Base-by-base conservation (phyloP, 176 grass and related monocot genomes). In the Thinopyrum elongatum region DNA sequence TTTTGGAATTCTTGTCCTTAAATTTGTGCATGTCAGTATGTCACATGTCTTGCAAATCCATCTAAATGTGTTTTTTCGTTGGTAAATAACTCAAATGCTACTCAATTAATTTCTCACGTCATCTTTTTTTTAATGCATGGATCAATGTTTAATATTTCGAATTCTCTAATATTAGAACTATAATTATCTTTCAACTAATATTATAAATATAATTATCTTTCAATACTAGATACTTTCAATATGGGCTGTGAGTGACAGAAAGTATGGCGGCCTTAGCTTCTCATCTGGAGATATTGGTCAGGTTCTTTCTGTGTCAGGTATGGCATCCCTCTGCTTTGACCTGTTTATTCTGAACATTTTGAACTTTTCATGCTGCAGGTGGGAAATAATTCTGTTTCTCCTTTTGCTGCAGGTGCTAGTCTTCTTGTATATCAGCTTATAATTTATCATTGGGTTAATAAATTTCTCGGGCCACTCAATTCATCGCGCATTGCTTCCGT, bases 241-340 rank as follows among this genome's bases (percentile, higher is more conserved):
- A 76, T 95, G 93, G 93, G 83, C 91, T 30, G 90, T 86, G 30
- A 95, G 91, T 44, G 83, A 86, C 35, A 90, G 63, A 84, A 95
- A 75, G 26, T 91, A 90, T 58, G 93, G 93, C 23, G 93, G 93
- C 41, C 87, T 95, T 73, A 91, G 76, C 75, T 95, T 95, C 81
- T 88, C 90, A 77, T 80, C 89, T 53, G 87, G 70, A 73, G 81
- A 95, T 53, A 47, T 88, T 93, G 84, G 85, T 86, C 7, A 95
- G 42, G 85, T 93, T 93, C 86, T 97, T 88, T 89, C 90, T 35
- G 41, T 84, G 76, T 86, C 93, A 94, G 92, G 92, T 94, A 92
- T 38, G 49, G 11, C 61, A 72, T 72, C 77, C 67, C 3, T 80
- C 13, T 59, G 22, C 10, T 38, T 28, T 63, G 39, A 13, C 2